A percentile compares a stretch with the other conserved stretches of the same genome.
Conservation (phyloP, 2,329 filamentous ascomycete genomes). For the Aspergillus sp. region DNA sequence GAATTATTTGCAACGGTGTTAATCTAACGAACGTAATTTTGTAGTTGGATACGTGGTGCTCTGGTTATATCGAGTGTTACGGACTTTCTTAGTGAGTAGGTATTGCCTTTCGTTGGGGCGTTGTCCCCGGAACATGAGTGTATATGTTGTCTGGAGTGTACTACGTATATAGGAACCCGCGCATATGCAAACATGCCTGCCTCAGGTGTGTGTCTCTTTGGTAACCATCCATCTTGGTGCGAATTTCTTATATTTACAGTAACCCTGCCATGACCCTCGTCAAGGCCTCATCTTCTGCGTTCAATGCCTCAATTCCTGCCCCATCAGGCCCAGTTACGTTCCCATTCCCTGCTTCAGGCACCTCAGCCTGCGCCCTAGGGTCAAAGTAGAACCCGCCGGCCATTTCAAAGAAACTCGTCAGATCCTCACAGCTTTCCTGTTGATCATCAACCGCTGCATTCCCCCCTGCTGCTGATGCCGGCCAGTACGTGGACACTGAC, state of each 20-base stretch:
- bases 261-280: constrained; percentile 39
- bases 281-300: constrained; percentile 38
- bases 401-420: constrained; percentile 63
- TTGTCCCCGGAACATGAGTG: too few relatives aligned
- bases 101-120: too few relatives aligned
- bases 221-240: too few relatives aligned
- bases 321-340: constrained; percentile 12
- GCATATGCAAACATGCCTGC: too few relatives aligned
- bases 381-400: constrained; percentile 51
- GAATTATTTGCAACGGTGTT: too few relatives aligned
- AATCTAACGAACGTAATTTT: too few relatives aligned
- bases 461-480: not conserved
- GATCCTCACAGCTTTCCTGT: constrained; percentile 46
- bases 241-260: constrained; percentile 15
- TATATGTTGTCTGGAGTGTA: too few relatives aligned
- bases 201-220: too few relatives aligned
- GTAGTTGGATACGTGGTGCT: too few relatives aligned
- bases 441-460: constrained; percentile 7
- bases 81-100: too few relatives aligned
- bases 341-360: constrained; percentile 6
- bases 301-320: constrained; percentile 30
- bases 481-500: not conserved
- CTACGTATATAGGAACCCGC: too few relatives aligned
- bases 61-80: too few relatives aligned
- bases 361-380: constrained; percentile 11